Evolutionary conservation across 176 grass and related monocot genomes (phyloP).

Genomic region (Carex cristatella): DNA sequence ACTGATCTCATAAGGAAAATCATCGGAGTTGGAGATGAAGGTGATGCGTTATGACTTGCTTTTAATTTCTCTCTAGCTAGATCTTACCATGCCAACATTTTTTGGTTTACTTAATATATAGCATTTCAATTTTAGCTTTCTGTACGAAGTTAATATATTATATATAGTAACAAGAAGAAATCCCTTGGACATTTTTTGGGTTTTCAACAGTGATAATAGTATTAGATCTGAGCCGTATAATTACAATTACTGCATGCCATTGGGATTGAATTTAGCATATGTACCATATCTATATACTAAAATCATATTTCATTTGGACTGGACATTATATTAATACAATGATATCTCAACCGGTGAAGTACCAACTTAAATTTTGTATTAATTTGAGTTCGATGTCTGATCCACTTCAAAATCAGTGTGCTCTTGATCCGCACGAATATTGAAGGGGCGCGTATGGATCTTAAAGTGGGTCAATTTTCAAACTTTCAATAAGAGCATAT

Average conservation of each 20-base stretch:
- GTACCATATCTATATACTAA: not conserved
- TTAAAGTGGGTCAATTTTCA: not conserved
- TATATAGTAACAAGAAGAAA: too few relatives aligned
- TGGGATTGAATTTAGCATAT: too few relatives aligned
- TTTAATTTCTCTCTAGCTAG: not conserved
- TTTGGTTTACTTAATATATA: too few relatives aligned
- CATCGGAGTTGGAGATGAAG: conserved; percentile 21
- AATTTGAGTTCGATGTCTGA: too few relatives aligned
- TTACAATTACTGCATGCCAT: not conserved
- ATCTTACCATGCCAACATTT: not conserved
- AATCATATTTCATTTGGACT: not conserved
- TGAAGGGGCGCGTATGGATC: too few relatives aligned
- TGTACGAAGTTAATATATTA: too few relatives aligned
- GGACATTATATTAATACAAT: not conserved
- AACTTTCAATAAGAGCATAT: not conserved
- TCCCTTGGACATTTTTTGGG: not conserved
- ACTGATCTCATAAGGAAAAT: conserved; percentile 21
- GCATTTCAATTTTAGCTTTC: too few relatives aligned
- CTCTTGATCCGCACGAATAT: too few relatives aligned
- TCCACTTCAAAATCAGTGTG: too few relatives aligned
- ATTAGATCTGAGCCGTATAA: not conserved
- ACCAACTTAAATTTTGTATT: not conserved
- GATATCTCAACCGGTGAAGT: not conserved
- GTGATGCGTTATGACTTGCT: not conserved
- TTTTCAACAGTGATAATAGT: not conserved